Percentiles rank a stretch among this genome's conserved stretches.
Evolutionary conservation across 179 eudicot genomes (phyloP).

Genomic region (Beta lomatogona): DNA sequence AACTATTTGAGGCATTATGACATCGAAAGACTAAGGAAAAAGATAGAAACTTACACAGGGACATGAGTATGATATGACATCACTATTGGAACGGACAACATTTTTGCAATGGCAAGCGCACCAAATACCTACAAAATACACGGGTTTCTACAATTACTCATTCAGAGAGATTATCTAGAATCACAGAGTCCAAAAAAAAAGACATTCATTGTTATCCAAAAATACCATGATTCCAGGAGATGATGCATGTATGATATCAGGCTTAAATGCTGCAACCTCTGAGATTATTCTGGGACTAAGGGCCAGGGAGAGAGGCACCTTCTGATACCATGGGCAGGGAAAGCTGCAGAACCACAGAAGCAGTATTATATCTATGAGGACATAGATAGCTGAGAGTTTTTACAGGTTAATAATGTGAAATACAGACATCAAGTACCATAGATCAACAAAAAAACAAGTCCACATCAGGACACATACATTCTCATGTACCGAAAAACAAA

Average conservation of each 20-base stretch:
- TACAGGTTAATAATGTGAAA: background rate
- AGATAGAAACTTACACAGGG: constrained; percentile 72
- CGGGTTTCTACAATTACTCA: background rate
- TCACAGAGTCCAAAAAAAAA: background rate
- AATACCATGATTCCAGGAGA: constrained; percentile 94
- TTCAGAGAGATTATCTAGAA: background rate
- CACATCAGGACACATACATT: too few relatives aligned
- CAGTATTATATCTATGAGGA: background rate
- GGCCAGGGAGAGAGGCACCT: constrained; percentile 94
- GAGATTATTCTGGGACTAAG: constrained; percentile 95
- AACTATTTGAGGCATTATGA: background rate
- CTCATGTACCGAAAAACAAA: background rate
- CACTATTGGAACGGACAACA: constrained; percentile 79
- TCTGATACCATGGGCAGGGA: constrained; percentile 88
- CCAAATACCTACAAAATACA: constrained; percentile 71
- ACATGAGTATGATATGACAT: constrained; percentile 99
- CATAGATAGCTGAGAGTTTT: background rate
- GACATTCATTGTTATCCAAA: background rate
- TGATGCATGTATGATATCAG: constrained; percentile 91
- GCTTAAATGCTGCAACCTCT: constrained; percentile 85
- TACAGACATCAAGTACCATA: background rate
- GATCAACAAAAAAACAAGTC: background rate
- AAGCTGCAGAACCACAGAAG: constrained; percentile 57
- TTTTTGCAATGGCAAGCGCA: constrained; percentile 84
- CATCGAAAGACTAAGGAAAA: background rate